Conservation (phyloP, 768 basidiomycete genomes). For the Serendipita vermifera region DNA sequence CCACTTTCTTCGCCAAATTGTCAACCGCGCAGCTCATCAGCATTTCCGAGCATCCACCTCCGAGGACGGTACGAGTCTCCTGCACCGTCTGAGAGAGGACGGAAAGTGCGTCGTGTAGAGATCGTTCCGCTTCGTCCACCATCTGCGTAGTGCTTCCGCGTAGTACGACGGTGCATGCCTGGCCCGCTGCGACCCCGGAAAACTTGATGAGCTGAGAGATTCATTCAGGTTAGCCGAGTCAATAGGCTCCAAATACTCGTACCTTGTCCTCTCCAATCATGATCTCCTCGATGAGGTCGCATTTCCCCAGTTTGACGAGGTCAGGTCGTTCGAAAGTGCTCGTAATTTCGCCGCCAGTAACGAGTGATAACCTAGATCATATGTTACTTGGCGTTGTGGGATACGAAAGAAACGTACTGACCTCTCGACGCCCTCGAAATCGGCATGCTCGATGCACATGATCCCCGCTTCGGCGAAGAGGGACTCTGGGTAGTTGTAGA, state of each 20-base stretch:
- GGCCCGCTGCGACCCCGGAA: conserved; percentile 94
- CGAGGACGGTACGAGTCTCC: conserved; percentile 87
- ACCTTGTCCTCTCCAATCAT: conserved; percentile 99
- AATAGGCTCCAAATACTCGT: conserved; percentile 12
- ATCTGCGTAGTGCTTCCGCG: conserved; percentile 97
- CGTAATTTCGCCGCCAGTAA: conserved; percentile 95
- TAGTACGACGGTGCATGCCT: conserved; percentile 95
- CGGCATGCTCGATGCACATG: conserved; percentile 94
- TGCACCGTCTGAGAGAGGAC: conserved; percentile 96
- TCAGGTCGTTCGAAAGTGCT: conserved; percentile 91
- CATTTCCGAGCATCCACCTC: conserved; percentile 98
- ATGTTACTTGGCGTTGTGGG: too few species aligned
- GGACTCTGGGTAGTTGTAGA: conserved; percentile 99
- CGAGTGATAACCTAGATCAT: conserved; percentile 61
- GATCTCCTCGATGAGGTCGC: conserved; percentile 94
- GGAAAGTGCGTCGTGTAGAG: conserved; percentile 91
- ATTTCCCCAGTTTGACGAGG: conserved; percentile 80
- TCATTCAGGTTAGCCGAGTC: conserved; percentile 5
- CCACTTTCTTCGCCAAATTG: conserved; percentile 66
- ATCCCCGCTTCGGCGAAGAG: conserved; percentile 91
- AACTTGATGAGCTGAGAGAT: conserved; percentile 86
- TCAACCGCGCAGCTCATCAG: conserved; percentile 92
- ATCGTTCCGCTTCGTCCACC: conserved; percentile 98
- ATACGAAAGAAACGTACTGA: not conserved
- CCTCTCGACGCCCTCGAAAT: conserved; percentile 97